Evolutionary conservation across 2,329 filamentous ascomycete species (phyloP), one percentile per base, ranked within the genome.

Genomic region (Knufia fluminis): DNA sequence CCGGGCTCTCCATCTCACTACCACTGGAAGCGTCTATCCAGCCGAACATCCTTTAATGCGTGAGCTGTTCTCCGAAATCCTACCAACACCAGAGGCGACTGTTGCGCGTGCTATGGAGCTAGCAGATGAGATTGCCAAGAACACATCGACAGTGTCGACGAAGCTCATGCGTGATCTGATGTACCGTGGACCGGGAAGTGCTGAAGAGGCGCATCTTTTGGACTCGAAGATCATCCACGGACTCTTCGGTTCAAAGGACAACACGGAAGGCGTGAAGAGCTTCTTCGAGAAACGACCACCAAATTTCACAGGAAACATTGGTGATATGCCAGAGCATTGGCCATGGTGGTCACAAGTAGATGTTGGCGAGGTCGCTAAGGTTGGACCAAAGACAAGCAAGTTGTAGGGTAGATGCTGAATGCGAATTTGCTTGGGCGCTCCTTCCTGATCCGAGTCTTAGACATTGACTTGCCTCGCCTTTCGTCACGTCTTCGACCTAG

Each of bases 161-260:
- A 73, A 77, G 55, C 60, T 87, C 49, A 88, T 86, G 76, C 77
- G 78, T 60, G 84, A 87, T 59, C 65, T 90, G 69, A 81, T 89
- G 70, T 86, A 76, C 61, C 60, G 67, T 7, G 65, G 66, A 1
- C 62, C 67, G 2, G 71, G 67, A 16, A 78, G 73, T 19, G 76
- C 83, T 0, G 85, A 90, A 67, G 82, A 73, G 44, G 78, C 83
- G 48, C 83, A 87, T 68, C 64, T 87, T 55, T 66, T 89, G 24
- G 85, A 90, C 53, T 70, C 67, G 4, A 58, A 56, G 17, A 48
- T 70, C 26, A 65, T 71, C n/a, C 64, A 61, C 47, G 64, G 66
- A 41, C 57, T 68, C 52, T 70, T 71, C 57, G 65, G 60, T 3
- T 46, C 50, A 28, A 77, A 74, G 55, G 84, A 87, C 59, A 78